Evolutionary conservation across 2,329 filamentous ascomycete genomes (phyloP).

Genomic region (Aspergillaceae sp.): DNA sequence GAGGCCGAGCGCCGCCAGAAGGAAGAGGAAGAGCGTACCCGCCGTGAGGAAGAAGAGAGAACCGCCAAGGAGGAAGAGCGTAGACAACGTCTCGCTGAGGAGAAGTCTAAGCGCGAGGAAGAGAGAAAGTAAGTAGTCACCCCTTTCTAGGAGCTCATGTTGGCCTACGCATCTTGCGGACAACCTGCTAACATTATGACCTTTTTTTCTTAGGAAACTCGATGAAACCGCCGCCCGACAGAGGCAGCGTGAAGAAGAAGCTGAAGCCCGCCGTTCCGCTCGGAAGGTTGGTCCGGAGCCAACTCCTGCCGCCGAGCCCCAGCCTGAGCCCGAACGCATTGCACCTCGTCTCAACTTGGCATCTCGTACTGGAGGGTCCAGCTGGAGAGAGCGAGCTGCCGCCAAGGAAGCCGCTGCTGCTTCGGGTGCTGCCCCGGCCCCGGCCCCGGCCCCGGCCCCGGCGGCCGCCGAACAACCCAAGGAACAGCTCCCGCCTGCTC

Average conservation of each 20-base stretch:
- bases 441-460: constrained; percentile 13
- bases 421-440: constrained; percentile 2
- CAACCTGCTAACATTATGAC: constrained; percentile 23
- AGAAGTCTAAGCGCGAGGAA: constrained; percentile 53
- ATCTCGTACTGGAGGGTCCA: constrained; percentile 39
- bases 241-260: constrained; percentile 78
- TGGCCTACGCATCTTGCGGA: background rate
- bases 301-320: constrained; percentile 28
- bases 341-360: constrained; percentile 48
- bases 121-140: constrained; percentile 46
- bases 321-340: constrained; percentile 44
- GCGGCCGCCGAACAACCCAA: constrained; percentile 10
- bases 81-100: constrained; percentile 63
- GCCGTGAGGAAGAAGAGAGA: constrained; percentile 78
- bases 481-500: constrained; percentile 22
- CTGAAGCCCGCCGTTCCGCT: constrained; percentile 63
- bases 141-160: no score
- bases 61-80: constrained; percentile 70
- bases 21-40: constrained; percentile 78
- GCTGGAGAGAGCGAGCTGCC: constrained; percentile 55
- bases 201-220: constrained; percentile 41
- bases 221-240: constrained; percentile 59
- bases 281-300: constrained; percentile 49
- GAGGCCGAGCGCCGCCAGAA: constrained; percentile 68
- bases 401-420: constrained; percentile 35